phyloP scores from a whole-genome alignment of 2,329 filamentous ascomycete genomes.

The Nemania bipapillata region DNA sequence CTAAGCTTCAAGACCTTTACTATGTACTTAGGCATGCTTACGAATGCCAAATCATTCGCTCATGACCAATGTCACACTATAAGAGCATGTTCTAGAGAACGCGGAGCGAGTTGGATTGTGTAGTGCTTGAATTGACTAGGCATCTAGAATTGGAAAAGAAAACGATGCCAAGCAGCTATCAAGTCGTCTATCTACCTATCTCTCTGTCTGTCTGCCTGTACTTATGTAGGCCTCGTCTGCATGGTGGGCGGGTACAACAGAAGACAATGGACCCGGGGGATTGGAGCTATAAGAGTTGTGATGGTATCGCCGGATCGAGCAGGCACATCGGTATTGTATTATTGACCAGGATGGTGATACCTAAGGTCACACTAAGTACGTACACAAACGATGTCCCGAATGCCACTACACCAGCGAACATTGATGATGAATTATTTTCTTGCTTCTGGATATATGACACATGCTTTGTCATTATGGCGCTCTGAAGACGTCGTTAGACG shows the following conservation, averaged over 20 bases:
- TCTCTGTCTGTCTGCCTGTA: too few species aligned
- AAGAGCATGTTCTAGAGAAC: background rate
- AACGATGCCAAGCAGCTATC: constrained; percentile 29
- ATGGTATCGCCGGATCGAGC: constrained; percentile 32
- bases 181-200: constrained; percentile 20
- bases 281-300: constrained; percentile 33
- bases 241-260: constrained; percentile 24
- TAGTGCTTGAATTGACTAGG: constrained; percentile 3
- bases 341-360: constrained; percentile 28
- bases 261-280: constrained; percentile 34
- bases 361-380: constrained; percentile 18
- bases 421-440: constrained; percentile 1
- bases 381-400: constrained; percentile 22
- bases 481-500: constrained; percentile 1
- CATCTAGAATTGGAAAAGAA: too few species aligned
- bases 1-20: background rate
- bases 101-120: constrained; percentile 10
- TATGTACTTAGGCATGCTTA: background rate
- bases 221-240: constrained; percentile 28
- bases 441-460: constrained; percentile 29
- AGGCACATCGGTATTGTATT: constrained; percentile 27
- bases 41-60: background rate
- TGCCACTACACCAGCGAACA: constrained; percentile 23
- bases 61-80: background rate
- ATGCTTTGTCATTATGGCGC: constrained; percentile 31